These are phyloP conservation scores for Digitaria exilis DNA, from an alignment of 202 grass and related monocot species.

Conservation along the genomic window DNA sequence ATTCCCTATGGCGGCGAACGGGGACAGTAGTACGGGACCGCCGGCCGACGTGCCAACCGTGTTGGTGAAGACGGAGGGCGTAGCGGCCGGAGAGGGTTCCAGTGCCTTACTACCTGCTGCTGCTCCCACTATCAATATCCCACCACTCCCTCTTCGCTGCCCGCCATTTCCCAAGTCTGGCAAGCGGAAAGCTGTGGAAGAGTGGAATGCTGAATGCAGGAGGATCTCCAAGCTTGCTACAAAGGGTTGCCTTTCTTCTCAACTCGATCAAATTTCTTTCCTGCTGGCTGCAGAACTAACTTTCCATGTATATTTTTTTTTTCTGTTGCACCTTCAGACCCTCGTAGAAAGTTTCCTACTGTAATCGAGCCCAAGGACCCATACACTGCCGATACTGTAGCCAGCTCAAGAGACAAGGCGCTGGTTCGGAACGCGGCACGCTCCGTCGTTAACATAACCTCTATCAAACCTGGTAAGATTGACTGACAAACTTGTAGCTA, in stretches of 20 bases:
- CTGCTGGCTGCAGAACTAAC: background rate
- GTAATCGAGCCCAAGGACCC: background rate
- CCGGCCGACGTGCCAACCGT: no score
- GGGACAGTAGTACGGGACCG: background rate
- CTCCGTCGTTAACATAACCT: background rate
- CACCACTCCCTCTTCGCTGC: background rate
- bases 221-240: background rate
- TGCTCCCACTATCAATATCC: background rate
- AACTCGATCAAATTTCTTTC: background rate
- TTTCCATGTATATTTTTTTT: background rate
- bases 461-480: background rate
- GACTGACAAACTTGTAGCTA: background rate
- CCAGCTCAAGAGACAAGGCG: background rate
- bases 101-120: background rate
- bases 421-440: background rate
- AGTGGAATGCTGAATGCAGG: background rate
- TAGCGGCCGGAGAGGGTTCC: background rate
- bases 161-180: background rate
- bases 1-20: background rate
- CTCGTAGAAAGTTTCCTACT: background rate
- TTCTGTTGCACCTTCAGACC: background rate
- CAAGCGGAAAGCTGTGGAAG: background rate
- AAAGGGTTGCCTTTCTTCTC: constrained; percentile 5
- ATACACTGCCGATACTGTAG: background rate
- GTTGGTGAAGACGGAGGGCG: background rate